Percentiles rank a stretch among this genome's conserved stretches.
phyloP scores from a whole-genome alignment of 2,329 filamentous ascomycete species.

The Phaeosphaeriaceae sp. region DNA sequence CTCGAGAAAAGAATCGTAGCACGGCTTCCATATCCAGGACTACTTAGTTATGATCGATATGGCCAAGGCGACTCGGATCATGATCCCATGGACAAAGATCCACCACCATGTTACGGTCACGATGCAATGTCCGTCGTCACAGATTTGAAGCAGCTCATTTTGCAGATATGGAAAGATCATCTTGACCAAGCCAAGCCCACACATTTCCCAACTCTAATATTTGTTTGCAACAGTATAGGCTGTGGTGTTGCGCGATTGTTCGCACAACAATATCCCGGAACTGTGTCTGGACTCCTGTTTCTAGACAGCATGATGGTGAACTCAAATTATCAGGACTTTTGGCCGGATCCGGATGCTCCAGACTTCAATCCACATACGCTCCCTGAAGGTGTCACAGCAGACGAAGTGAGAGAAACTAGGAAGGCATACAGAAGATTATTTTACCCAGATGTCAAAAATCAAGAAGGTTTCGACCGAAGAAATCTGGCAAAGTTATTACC shows the following conservation, averaged over 20 bases:
- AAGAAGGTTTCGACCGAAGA: slow-evolving; percentile 58
- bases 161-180: slow-evolving; percentile 47
- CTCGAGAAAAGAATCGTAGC: slow-evolving; percentile 31
- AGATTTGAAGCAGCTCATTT: slow-evolving; percentile 55
- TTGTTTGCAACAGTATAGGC: slow-evolving; percentile 62
- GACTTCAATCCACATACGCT: slow-evolving; percentile 53
- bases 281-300: slow-evolving; percentile 57
- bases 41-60: slow-evolving; percentile 65
- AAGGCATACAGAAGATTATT: slow-evolving; percentile 52
- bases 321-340: slow-evolving; percentile 61
- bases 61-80: slow-evolving; percentile 62
- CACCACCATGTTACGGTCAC: slow-evolving; percentile 53
- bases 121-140: slow-evolving; percentile 53
- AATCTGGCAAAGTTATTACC: slow-evolving; percentile 55
- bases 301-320: slow-evolving; percentile 66
- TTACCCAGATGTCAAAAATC: slow-evolving; percentile 57
- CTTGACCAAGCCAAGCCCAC: slow-evolving; percentile 43
- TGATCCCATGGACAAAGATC: slow-evolving; percentile 49
- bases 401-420: slow-evolving; percentile 46
- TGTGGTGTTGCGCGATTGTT: slow-evolving; percentile 61
- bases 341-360: slow-evolving; percentile 60
- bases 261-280: slow-evolving; percentile 54
- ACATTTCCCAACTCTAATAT: slow-evolving; percentile 45
- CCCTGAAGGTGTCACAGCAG: slow-evolving; percentile 47
- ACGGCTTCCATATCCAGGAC: slow-evolving; percentile 44